Evolutionary conservation across 768 basidiomycete species (phyloP), one percentile per base, ranked within the genome.

Genomic region (Chiua virens): DNA sequence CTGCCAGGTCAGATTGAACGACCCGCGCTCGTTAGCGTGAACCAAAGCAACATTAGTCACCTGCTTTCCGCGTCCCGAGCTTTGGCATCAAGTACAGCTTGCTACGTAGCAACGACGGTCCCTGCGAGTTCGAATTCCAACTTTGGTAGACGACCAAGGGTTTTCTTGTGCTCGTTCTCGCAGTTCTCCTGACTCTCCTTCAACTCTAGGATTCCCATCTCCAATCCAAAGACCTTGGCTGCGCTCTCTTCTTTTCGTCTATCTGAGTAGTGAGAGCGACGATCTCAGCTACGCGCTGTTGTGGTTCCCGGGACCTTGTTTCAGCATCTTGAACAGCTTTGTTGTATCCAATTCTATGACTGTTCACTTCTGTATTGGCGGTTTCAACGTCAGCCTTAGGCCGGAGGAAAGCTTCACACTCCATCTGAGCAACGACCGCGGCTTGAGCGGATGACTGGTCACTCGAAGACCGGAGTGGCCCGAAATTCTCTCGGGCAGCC

Each of bases 301-400:
- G 79, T 13, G 82, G 70, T 18, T 76, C 73, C 22, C 67, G 58
- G 40, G 83, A 63, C 58, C 75, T 81, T 7, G 65, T 65, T 36
- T 74, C 63, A 1, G 73, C 75, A 28, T 78, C 81, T 35, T 79
- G 71, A 44, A 81, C 62, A 13, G 80, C 79, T 49, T 70, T 67
- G n/a, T 71, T 56, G 43, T 87, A 83, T 15, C 75, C 75, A 14
- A 63, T 65, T 61, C 78, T 82, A 25, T 87, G 66, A n/a, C n/a
- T n/a, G n/a, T n/a, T n/a, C n/a, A n/a, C n/a, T n/a, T n/a, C n/a
- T n/a, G n/a, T n/a, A n/a, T n/a, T n/a, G n/a, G n/a, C n/a, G n/a
- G n/a, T n/a, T n/a, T n/a, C n/a, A n/a, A n/a, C n/a, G n/a, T n/a
- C 80, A 2, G 77, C 79, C 56, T 83, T 81, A 11, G 82, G 84